These are phyloP conservation scores for Drechslera avenae DNA, from an alignment of 2,329 filamentous ascomycete species.

Conservation along the genomic window DNA sequence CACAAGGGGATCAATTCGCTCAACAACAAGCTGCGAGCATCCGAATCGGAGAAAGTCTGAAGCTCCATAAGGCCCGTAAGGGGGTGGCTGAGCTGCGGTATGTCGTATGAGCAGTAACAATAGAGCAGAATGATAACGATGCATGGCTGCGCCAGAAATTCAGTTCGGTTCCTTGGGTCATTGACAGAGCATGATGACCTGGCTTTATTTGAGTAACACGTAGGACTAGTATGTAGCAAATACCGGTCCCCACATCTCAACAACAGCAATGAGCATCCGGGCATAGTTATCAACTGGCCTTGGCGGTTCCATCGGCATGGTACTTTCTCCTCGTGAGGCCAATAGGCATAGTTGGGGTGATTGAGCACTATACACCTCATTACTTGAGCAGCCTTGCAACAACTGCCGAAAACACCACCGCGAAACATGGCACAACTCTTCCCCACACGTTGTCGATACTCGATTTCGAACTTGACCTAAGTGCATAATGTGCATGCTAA, in stretches of 20 bases:
- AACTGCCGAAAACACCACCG: too few species aligned
- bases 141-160: background rate
- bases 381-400: background rate
- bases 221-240: background rate
- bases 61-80: background rate
- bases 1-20: conserved; percentile 34
- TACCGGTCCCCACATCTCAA: background rate
- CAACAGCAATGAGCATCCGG: background rate
- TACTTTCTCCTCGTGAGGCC: background rate
- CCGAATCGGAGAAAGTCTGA: conserved; percentile 25
- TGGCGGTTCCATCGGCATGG: background rate
- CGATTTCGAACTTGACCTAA: too few species aligned
- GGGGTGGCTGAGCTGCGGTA: background rate
- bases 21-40: conserved; percentile 34
- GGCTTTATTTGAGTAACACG: too few species aligned
- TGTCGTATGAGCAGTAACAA: background rate
- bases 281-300: background rate
- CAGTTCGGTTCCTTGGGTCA: background rate
- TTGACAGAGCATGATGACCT: too few species aligned
- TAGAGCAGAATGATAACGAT: background rate
- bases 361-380: background rate
- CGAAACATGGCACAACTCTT: too few species aligned
- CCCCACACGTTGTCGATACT: too few species aligned
- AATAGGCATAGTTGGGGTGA: background rate
- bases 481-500: too few species aligned